Evolutionary conservation across 176 grass and related monocot genomes (phyloP), one percentile per base, ranked within the genome.

Genomic region (Ananas comosus): DNA sequence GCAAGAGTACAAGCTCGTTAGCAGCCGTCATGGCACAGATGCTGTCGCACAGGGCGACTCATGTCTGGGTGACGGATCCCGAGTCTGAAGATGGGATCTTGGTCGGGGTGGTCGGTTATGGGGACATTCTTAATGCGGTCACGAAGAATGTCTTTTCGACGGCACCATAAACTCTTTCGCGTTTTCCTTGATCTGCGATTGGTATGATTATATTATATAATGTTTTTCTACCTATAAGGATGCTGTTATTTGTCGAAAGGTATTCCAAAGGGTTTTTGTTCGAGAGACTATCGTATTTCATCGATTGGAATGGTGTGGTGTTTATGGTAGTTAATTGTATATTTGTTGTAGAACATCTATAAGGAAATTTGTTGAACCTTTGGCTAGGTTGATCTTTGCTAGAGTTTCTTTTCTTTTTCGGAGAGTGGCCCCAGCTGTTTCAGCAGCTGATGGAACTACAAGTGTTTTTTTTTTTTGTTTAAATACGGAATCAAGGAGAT

Each of bases 11-110:
- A 13, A 99, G 89, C 76, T 86, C 89, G 2, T 74, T 99, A 0
- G 94, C 94, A 0, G 94, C 94, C 0, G 82, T 99, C 48, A 99
- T 99, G 94, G 94, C 94, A 1, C 94, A 99, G 80, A 87, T 99
- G 84, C 72, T 93, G 16, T 99, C 94, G 1, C 84, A 99, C 72
- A 78, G 94, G 42, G 89, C 89, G 0, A 99, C 89, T 0, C 89
- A 99, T 22, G 84, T 99, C n/a, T 99, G 94, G 89, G 94, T 99
- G 74, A 90, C 80, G 0, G 87, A 99, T 16, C 65, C 82, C 0
- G 89, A 85, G 66, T 65, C 82, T 0, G 82, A 85, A 19, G 88
- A 86, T 0, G 75, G 76, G 22, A 72, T 74, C 61, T 80, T 99
- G 69, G 72, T 90, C 2, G 94, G 94, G 49, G 85, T 99, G 29